These are phyloP conservation scores for Rosellinia necatrix DNA, from an alignment of 2,329 filamentous ascomycete species.

Conservation along the genomic window DNA sequence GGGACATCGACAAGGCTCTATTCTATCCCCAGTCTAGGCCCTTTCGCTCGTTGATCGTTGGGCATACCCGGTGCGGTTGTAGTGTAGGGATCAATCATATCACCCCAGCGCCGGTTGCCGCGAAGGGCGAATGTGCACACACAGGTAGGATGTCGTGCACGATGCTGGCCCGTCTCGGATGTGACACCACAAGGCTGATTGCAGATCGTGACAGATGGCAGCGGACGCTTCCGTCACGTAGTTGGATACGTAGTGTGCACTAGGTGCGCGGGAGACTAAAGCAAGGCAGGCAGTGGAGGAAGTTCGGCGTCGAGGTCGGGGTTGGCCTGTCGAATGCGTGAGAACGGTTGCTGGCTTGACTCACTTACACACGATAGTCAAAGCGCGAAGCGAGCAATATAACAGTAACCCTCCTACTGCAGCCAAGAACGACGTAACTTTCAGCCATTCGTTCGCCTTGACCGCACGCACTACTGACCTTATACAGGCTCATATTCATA, in stretches of 20 bases:
- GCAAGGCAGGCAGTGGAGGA: conserved; percentile 3
- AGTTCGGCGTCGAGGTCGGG: conserved; percentile 9
- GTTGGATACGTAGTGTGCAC: no score
- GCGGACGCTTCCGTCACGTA: conserved; percentile 17
- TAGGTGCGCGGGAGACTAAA: conserved; percentile 4
- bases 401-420: conserved; percentile 8
- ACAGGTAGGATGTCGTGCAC: no score
- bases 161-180: no score
- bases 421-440: conserved; percentile 16
- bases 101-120: no score
- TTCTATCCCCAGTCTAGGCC: no score
- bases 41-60: no score
- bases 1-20: no score
- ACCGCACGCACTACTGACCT: no score
- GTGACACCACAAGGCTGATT: conserved; percentile 16
- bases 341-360: background rate
- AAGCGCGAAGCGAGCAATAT: conserved; percentile 6
- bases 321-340: background rate
- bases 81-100: background rate
- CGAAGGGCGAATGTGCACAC: no score
- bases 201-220: conserved; percentile 20
- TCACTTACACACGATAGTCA: background rate
- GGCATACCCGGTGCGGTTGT: no score
- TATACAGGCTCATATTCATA: no score
- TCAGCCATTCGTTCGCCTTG: background rate